phyloP scores from a whole-genome alignment of 2,329 filamentous ascomycete genomes.

The Cryoendolithus antarcticus region DNA sequence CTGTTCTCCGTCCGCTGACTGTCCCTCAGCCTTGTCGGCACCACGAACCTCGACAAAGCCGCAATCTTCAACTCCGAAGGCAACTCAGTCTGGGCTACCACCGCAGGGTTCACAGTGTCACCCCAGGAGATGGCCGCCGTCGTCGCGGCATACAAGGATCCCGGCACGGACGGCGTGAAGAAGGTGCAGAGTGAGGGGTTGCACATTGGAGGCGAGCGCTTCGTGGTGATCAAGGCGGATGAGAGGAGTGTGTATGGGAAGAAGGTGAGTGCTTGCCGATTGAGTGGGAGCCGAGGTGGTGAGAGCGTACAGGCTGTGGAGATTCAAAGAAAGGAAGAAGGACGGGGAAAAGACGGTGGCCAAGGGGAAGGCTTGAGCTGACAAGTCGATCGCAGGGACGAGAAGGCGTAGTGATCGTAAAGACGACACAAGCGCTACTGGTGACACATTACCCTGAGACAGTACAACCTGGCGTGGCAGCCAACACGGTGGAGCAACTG shows the following conservation, averaged over 20 bases:
- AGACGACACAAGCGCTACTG: conserved; percentile 80
- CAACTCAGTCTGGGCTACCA: conserved; percentile 67
- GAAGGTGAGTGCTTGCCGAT: conserved; percentile 48
- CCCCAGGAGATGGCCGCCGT: conserved; percentile 45
- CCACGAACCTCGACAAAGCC: conserved; percentile 68
- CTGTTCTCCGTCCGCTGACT: conserved; percentile 9
- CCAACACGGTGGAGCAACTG: conserved; percentile 67
- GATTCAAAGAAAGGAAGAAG: background rate
- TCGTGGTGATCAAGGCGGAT: conserved; percentile 62
- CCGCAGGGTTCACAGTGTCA: conserved; percentile 59
- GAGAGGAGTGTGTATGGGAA: conserved; percentile 74
- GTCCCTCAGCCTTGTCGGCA: conserved; percentile 58
- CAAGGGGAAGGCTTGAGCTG: background rate
- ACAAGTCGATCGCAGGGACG: conserved; percentile 46
- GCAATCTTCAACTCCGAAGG: conserved; percentile 73
- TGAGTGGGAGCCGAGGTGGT: background rate
- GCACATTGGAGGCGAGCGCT: conserved; percentile 64
- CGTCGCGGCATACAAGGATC: conserved; percentile 40
- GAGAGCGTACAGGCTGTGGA: background rate
- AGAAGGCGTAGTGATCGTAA: conserved; percentile 68
- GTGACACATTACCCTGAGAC: conserved; percentile 73
- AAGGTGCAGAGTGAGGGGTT: conserved; percentile 61
- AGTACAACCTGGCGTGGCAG: conserved; percentile 61
- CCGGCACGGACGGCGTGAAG: conserved; percentile 43
- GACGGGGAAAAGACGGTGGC: background rate